Evolutionary conservation across 2,329 filamentous ascomycete genomes (phyloP).

Genomic region (Phyllosticta citrichinensis): DNA sequence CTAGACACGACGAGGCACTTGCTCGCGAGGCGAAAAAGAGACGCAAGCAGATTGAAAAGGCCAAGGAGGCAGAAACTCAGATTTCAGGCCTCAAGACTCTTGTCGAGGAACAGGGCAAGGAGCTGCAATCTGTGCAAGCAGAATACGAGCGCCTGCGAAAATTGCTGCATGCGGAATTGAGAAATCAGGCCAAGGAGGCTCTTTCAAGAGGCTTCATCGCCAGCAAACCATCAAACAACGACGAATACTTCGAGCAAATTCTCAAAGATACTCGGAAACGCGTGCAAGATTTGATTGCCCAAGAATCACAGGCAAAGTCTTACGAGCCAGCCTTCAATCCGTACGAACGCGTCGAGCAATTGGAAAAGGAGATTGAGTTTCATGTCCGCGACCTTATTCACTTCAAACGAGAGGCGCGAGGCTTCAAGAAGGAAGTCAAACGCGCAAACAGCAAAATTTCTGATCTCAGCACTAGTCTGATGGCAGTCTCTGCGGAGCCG

Average conservation of each 20-base stretch:
- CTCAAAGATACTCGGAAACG: conserved; percentile 23
- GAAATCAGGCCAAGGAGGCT: conserved; percentile 26
- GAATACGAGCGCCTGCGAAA: conserved; percentile 32
- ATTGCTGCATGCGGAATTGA: conserved; percentile 31
- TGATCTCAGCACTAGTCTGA: neutral
- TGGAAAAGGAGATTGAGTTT: conserved; percentile 32
- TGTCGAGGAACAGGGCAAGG: conserved; percentile 18
- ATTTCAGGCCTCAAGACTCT: conserved; percentile 21
- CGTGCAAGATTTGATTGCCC: conserved; percentile 18
- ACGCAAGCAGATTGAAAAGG: conserved; percentile 19
- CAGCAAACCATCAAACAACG: conserved; percentile 15
- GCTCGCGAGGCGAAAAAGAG: conserved; percentile 22
- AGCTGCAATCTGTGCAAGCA: conserved; percentile 20
- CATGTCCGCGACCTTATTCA: conserved; percentile 39
- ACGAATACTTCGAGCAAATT: conserved; percentile 27
- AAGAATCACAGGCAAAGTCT: neutral
- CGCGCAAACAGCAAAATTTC: conserved; percentile 5
- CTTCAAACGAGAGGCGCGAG: conserved; percentile 39
- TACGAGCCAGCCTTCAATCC: neutral
- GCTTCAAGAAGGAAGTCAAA: conserved; percentile 27
- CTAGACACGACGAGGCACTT: conserved; percentile 9
- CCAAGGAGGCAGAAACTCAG: conserved; percentile 17
- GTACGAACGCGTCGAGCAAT: conserved; percentile 17
- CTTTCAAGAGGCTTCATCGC: conserved; percentile 20
- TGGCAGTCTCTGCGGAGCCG: neutral